A percentile compares a stretch with the other conserved stretches of the same genome.
phyloP scores from a whole-genome alignment of 2,329 filamentous ascomycete species.

The Chrysoporthe cubensis region DNA sequence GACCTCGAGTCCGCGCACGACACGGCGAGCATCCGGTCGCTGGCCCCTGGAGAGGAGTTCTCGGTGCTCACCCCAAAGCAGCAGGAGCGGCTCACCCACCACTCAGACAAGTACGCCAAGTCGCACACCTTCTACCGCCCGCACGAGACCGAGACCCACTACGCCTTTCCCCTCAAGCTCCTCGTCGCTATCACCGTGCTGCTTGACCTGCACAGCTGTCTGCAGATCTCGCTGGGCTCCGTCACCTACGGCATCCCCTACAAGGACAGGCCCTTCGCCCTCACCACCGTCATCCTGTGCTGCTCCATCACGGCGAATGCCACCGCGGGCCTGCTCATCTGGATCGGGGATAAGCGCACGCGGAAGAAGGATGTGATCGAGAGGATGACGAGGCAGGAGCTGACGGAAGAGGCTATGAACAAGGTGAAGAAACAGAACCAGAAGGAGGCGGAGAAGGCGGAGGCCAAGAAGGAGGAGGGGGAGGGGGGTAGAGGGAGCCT shows the following conservation, averaged over 20 bases:
- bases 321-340: constrained; percentile 75
- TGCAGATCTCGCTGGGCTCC: constrained; percentile 79
- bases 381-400: constrained; percentile 73
- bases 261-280: constrained; percentile 66
- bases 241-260: constrained; percentile 81
- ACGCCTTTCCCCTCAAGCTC: constrained; percentile 74
- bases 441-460: constrained; percentile 36
- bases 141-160: constrained; percentile 81
- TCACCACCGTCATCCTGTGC: constrained; percentile 81
- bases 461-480: constrained; percentile 15
- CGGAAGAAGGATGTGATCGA: constrained; percentile 86
- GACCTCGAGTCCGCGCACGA: constrained; percentile 48
- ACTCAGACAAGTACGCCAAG: constrained; percentile 78
- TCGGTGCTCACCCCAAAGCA: constrained; percentile 69
- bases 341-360: constrained; percentile 73
- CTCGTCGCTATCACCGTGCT: constrained; percentile 79
- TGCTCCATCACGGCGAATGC: constrained; percentile 80
- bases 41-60: constrained; percentile 52
- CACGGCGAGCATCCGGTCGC: constrained; percentile 39
- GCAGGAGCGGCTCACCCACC: constrained; percentile 72
- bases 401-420: constrained; percentile 65
- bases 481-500: constrained; percentile 10
- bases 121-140: constrained; percentile 90
- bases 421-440: constrained; percentile 52
- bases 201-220: constrained; percentile 76